Percentiles rank a stretch among this genome's conserved stretches.
These are phyloP conservation scores for Hanseniaspora guilliermondii DNA, from an alignment of 805 yeast species.

Conservation along the genomic window DNA sequence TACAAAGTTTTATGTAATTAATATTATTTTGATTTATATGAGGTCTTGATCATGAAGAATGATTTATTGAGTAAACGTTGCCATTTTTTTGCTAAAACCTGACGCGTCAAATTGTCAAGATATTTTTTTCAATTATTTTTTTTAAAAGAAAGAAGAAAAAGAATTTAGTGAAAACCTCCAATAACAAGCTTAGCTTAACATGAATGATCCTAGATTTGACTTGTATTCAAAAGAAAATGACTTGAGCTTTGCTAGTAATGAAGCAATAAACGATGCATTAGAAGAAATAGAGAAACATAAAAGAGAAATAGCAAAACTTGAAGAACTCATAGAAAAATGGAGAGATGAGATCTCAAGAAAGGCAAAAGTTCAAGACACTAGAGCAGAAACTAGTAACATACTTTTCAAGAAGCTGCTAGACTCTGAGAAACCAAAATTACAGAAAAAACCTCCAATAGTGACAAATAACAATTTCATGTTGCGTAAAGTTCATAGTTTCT, in stretches of 20 bases:
- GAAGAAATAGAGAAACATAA: constrained; percentile 19
- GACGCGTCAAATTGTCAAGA: too few relatives aligned
- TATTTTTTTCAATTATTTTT: too few relatives aligned
- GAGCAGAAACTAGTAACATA: constrained; percentile 20
- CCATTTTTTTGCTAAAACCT: too few relatives aligned
- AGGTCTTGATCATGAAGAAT: too few relatives aligned
- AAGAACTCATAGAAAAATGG: constrained; percentile 20
- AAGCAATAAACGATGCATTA: constrained; percentile 14
- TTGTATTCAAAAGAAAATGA: constrained; percentile 18
- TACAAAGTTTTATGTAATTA: too few relatives aligned
- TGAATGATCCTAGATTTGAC: constrained; percentile 25
- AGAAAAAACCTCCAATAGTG: neutral
- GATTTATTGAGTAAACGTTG: too few relatives aligned
- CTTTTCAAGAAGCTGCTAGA: constrained; percentile 16
- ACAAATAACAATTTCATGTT: constrained; percentile 23
- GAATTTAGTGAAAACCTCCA: neutral
- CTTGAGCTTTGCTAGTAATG: constrained; percentile 19
- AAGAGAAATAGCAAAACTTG: constrained; percentile 20
- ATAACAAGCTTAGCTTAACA: neutral
- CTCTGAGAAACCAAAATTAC: neutral
- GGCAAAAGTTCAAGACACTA: constrained; percentile 21
- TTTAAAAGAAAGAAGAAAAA: neutral
- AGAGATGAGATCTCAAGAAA: constrained; percentile 11
- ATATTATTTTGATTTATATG: too few relatives aligned
- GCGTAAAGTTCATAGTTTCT: constrained; percentile 33